Base-by-base conservation (phyloP, 495 filamentous ascomycete species). In the Opeltia flavorubescens region DNA sequence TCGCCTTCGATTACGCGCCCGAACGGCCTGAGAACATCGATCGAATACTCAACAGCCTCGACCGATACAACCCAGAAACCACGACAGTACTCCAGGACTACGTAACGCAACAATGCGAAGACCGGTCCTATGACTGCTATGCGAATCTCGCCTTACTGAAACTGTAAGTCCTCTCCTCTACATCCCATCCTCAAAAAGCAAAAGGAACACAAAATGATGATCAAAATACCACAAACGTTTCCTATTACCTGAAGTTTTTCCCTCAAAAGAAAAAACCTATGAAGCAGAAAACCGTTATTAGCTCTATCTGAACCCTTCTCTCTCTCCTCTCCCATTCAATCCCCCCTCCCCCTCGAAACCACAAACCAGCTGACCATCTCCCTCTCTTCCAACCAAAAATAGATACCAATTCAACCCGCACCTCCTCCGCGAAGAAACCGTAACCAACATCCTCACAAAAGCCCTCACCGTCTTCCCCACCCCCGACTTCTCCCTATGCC, bases 381-480 rank as follows among this genome's bases (percentile, higher is more conserved):
- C 20, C 39, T 38, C 21, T n/a, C 4, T 9, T 34, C 42, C 12
- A 7, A 8, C 17, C 21, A 11, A 11, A 23, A 20, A 47, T 56
- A 98, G 93, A 49, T 99, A 96, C 78, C 93, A 99, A 72, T 95
- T 99, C 75, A 99, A 99, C 76, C 89, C 91, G 18, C 88, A 95
- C 76, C 88, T 95, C 55, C 79, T 87, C 66, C 87, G 88, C 65
- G 82, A 94, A 57, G 93, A 99, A 68, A 86, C 84, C 57, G 86
- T 87, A 61, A 95, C 93, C 73, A 95, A 95, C 74, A 82, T 95
- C 77, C 86, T 99, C 63, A 85, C 89, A 68, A 96, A 96, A 76
- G 77, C 88, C 48, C 79, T 99, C 58, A 95, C 89, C 54, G 84
- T 94, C 66, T 96, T 99, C 77, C 93, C 93, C 54, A 83, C 85